Percentiles rank a stretch among this genome's conserved stretches.
These are phyloP conservation scores for Asclepias syriaca DNA, from an alignment of 257 asterid species.

Conservation along the genomic window DNA sequence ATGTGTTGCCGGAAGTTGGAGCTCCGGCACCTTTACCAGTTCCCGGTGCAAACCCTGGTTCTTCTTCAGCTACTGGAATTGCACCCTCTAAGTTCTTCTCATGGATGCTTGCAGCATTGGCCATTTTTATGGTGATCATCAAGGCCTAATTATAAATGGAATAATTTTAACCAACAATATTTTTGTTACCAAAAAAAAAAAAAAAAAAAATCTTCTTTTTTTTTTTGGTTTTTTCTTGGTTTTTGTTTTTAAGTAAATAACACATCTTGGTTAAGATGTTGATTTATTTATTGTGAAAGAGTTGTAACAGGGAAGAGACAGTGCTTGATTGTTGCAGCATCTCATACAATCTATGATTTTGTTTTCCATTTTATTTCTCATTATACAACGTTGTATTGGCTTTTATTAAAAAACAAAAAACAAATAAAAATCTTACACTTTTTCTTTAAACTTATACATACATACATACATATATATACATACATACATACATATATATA, in stretches of 20 bases:
- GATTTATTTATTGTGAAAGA: neutral
- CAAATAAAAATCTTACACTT: no score
- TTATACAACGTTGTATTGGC: neutral
- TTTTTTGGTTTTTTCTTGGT: neutral
- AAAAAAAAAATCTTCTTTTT: no score
- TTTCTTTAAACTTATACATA: no score
- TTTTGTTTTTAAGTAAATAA: neutral
- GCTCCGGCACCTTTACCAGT: slow-evolving; percentile 10
- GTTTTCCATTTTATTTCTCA: neutral
- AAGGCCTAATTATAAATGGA: neutral
- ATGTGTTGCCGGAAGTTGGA: slow-evolving; percentile 5
- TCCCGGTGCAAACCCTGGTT: neutral
- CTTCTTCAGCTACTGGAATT: slow-evolving; percentile 13
- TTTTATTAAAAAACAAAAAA: neutral
- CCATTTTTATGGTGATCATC: slow-evolving; percentile 3
- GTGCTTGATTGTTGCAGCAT: neutral
- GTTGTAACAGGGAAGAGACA: neutral
- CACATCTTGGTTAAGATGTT: slow-evolving; percentile 3
- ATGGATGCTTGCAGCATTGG: slow-evolving; percentile 17
- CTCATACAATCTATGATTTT: neutral
- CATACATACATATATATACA: no score
- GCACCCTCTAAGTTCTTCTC: slow-evolving; percentile 10
- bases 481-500: no score
- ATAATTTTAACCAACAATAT: neutral
- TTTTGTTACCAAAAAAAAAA: neutral